Conservation (phyloP, 2,329 filamentous ascomycete species). For the Pestalotiopsis sp. region DNA sequence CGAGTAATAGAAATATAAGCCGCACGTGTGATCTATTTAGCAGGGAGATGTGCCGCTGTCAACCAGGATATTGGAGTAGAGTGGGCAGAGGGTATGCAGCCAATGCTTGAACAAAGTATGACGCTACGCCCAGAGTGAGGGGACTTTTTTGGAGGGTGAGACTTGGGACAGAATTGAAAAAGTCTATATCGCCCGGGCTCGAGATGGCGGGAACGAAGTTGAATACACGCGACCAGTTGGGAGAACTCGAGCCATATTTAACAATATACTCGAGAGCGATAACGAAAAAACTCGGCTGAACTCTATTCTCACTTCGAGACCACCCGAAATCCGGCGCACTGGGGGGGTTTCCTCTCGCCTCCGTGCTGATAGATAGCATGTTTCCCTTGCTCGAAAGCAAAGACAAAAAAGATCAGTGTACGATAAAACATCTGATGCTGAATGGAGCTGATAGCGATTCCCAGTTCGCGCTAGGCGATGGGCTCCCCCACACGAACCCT, state of each 20-base stretch:
- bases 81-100: not conserved
- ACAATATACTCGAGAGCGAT: not conserved
- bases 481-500: constrained; percentile 3
- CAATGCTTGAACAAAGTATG: not conserved
- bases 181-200: not conserved
- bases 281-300: not conserved
- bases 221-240: not conserved
- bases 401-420: too few relatives aligned
- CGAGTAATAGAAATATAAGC: constrained; percentile 21
- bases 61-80: not conserved
- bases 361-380: too few relatives aligned
- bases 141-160: not conserved
- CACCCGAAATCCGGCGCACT: too few relatives aligned
- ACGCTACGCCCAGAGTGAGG: not conserved
- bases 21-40: not conserved
- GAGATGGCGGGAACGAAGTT: not conserved
- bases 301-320: not conserved
- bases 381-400: not conserved
- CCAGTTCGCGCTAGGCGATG: not conserved
- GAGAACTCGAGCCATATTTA: not conserved
- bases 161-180: not conserved
- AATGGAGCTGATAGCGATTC: constrained; percentile 1
- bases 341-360: too few relatives aligned
- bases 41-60: not conserved
- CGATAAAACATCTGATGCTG: constrained; percentile 5